These are phyloP conservation scores for Coemansia sp. DNA, from an alignment of 192 early-diverging fungal species.

Conservation along the genomic window DNA sequence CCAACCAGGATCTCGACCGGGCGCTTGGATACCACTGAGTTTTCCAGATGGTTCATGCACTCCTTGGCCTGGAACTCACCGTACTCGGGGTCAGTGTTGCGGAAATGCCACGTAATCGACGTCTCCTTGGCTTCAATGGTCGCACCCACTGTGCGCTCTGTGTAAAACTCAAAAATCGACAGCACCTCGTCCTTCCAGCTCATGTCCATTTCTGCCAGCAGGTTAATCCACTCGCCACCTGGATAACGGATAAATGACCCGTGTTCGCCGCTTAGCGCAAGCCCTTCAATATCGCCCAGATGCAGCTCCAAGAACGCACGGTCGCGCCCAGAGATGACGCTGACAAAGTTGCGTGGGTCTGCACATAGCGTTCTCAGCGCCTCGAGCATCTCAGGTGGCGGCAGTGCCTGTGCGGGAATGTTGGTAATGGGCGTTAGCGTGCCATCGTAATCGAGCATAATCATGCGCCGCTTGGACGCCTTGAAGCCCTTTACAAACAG, in stretches of 20 bases:
- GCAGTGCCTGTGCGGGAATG: conserved; percentile 77
- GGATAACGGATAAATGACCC: conserved; percentile 91
- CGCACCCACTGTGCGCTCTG: conserved; percentile 91
- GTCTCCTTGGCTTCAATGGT: conserved; percentile 92
- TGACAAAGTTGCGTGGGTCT: conserved; percentile 83
- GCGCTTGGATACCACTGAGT: conserved; percentile 86
- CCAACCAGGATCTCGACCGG: conserved; percentile 94
- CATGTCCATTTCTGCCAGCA: conserved; percentile 76
- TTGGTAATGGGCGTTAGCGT: conserved; percentile 90
- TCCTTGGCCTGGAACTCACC: conserved; percentile 96
- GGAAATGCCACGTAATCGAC: conserved; percentile 96
- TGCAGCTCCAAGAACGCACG: conserved; percentile 79
- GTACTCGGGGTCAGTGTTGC: conserved; percentile 92
- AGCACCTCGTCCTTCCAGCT: conserved; percentile 92
- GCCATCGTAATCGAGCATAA: conserved; percentile 97
- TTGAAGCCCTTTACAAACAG: conserved; percentile 28
- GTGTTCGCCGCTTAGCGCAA: conserved; percentile 93
- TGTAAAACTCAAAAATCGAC: conserved; percentile 93
- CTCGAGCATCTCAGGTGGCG: conserved; percentile 78
- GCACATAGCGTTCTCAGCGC: conserved; percentile 65
- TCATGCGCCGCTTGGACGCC: conserved; percentile 67
- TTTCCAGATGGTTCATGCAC: conserved; percentile 93
- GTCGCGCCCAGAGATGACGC: conserved; percentile 92
- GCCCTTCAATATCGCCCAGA: conserved; percentile 71
- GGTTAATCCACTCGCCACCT: conserved; percentile 71